Percentiles rank a stretch among this genome's conserved stretches.
phyloP scores from a whole-genome alignment of 352 stramenopile genomes.

The Phytopythium kandeliae region DNA sequence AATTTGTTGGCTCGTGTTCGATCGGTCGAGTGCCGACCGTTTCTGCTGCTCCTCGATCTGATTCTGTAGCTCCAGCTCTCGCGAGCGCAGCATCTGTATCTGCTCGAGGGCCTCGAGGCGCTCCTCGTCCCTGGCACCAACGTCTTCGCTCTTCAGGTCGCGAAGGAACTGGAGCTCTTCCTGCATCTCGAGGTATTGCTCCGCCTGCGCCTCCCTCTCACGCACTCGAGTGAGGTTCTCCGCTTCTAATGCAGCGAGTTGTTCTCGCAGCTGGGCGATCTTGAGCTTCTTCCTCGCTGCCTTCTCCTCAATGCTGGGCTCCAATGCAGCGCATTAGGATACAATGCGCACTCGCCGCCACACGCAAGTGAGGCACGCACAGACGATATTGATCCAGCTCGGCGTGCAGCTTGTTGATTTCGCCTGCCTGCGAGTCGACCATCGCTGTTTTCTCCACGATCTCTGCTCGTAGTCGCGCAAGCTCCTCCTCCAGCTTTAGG shows the following conservation, averaged over 20 bases:
- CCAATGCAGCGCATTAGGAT: too few relatives aligned
- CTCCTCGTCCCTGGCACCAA: constrained; percentile 45
- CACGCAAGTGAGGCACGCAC: too few relatives aligned
- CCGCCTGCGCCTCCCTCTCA: constrained; percentile 37
- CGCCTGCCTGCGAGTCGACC: constrained; percentile 50
- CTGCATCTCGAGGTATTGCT: constrained; percentile 35
- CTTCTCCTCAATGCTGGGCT: constrained; percentile 28
- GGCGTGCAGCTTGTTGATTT: constrained; percentile 50
- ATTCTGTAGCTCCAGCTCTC: constrained; percentile 42
- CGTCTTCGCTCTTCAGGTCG: constrained; percentile 42
- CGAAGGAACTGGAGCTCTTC: constrained; percentile 56
- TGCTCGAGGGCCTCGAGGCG: constrained; percentile 52
- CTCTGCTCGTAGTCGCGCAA: constrained; percentile 52
- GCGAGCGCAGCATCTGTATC: constrained; percentile 37
- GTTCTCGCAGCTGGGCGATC: constrained; percentile 29
- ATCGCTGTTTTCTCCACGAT: constrained; percentile 45
- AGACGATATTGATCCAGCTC: constrained; percentile 34
- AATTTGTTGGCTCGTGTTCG: constrained; percentile 40
- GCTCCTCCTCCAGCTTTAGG: constrained; percentile 38
- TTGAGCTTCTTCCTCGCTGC: constrained; percentile 29
- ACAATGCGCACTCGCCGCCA: too few relatives aligned
- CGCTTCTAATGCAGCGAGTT: constrained; percentile 33
- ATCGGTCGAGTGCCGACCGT: constrained; percentile 45
- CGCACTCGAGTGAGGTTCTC: constrained; percentile 50
- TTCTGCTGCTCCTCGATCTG: constrained; percentile 57